A percentile compares a stretch with the other conserved stretches of the same genome.
phyloP scores from a whole-genome alignment of 2,329 filamentous ascomycete species.

The Colletotrichum musicola region DNA sequence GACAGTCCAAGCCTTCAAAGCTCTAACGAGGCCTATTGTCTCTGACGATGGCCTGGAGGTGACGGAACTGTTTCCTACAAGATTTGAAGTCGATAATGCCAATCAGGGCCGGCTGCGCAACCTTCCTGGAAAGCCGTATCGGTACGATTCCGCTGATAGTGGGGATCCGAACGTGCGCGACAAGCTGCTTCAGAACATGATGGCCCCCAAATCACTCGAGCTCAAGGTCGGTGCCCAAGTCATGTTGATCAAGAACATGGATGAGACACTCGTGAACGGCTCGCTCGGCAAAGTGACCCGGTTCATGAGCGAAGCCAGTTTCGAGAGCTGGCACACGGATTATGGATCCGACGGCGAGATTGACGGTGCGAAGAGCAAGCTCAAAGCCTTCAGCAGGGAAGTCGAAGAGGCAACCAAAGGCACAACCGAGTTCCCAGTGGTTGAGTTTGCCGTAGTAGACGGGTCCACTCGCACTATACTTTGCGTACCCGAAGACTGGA shows the following conservation, averaged over 20 bases:
- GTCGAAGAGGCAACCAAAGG: slow-evolving; percentile 54
- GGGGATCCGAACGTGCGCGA: slow-evolving; percentile 81
- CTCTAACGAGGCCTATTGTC: slow-evolving; percentile 76
- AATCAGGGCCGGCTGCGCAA: slow-evolving; percentile 81
- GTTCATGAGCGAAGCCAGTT: slow-evolving; percentile 72
- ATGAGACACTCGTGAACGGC: slow-evolving; percentile 93
- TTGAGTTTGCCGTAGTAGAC: slow-evolving; percentile 85
- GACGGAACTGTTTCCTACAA: slow-evolving; percentile 94
- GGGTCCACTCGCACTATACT: slow-evolving; percentile 82
- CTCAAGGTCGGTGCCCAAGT: slow-evolving; percentile 95
- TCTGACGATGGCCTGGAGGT: slow-evolving; percentile 83
- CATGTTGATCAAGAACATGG: slow-evolving; percentile 99
- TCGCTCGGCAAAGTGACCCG: slow-evolving; percentile 87
- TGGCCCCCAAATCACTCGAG: slow-evolving; percentile 85
- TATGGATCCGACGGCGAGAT: slow-evolving; percentile 60
- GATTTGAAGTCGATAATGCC: slow-evolving; percentile 88
- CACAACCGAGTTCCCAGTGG: slow-evolving; percentile 77
- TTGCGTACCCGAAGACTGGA: slow-evolving; percentile 92
- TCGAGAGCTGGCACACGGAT: slow-evolving; percentile 48
- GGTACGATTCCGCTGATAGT: slow-evolving; percentile 80
- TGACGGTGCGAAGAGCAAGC: slow-evolving; percentile 60
- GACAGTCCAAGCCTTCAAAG: slow-evolving; percentile 82
- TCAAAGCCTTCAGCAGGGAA: slow-evolving; percentile 63
- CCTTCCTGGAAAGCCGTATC: slow-evolving; percentile 75
- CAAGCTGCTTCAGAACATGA: slow-evolving; percentile 87